Base-by-base conservation (phyloP, 805 yeast genomes). In the Myxozyma kluyveri region DNA sequence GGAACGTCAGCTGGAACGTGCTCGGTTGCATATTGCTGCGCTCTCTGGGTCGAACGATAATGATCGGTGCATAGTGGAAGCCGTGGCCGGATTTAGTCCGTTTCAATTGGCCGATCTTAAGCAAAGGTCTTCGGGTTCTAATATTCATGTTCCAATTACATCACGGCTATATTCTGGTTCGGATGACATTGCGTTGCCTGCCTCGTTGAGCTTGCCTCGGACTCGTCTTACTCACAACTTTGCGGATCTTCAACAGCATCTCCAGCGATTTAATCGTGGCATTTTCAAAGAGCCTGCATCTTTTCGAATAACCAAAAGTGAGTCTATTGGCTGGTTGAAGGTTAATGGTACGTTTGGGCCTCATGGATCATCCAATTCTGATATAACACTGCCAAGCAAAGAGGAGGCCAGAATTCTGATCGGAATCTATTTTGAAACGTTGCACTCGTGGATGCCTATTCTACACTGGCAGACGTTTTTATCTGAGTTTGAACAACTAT, bases 361-460 rank as follows among this genome's bases (percentile, higher is more conserved):
- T 7, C 10, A 19, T 5, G 17, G 9, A 1, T 19, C 42, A 9
- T 42, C 40, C 41, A 29, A 41, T 19, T n/a, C 56, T 23, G 17
- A 26, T 26, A 49, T 55, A 7, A 5, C 41, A 23, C 49, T 61
- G 32, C 66, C 66, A 12, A 39, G 46, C 12, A 50, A 47, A 41
- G 52, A 50, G 7, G 49, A 48, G 7, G 61, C 60, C 17, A 49
- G 49, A 21, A 38, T 22, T 14, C 56, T 64, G 36, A 22, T 63
- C 32, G 47, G 49, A 17, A 47, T 44, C 26, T 64, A 62, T 40
- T 47, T 40, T 42, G 51, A 52, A 33, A 47, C 57, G 27, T 48
- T 59, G 49, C 65, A 64, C 41, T 53, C 52, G 12, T 63, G 64
- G 65, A 45, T 62, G 39, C 67, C 67, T 1, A 50, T 59, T 23